A percentile compares a stretch with the other conserved stretches of the same genome.
phyloP scores from a whole-genome alignment of 345 rosid genomes.

The Jatropha curcas region DNA sequence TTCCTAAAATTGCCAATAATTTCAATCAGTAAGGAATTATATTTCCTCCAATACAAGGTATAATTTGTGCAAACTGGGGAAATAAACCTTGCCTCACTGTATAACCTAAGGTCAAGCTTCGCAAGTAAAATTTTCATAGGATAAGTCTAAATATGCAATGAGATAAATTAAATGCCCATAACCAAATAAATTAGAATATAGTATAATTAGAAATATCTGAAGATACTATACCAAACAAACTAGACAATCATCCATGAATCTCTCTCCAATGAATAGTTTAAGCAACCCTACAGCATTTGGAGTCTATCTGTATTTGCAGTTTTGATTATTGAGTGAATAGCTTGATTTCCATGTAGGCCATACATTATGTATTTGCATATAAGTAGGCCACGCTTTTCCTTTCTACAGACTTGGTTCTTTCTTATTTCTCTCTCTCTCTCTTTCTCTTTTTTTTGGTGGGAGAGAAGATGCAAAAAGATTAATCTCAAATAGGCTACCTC shows the following conservation, averaged over 20 bases:
- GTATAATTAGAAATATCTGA: neutral
- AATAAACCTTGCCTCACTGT: neutral
- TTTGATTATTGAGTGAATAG: neutral
- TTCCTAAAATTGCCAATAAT: conserved; percentile 11
- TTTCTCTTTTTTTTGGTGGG: neutral
- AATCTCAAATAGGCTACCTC: conserved; percentile 29
- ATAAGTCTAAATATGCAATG: neutral
- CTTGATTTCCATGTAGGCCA: no score
- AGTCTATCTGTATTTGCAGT: neutral
- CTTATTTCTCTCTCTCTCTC: no score
- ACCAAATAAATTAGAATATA: neutral
- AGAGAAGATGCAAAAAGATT: neutral
- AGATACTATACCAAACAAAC: neutral
- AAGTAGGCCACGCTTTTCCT: no score
- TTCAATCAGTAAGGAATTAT: conserved; percentile 10
- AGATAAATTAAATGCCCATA: neutral
- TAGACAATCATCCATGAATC: neutral
- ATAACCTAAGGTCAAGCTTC: neutral
- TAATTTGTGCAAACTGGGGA: neutral
- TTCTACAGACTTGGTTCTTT: neutral
- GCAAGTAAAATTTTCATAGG: neutral
- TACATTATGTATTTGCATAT: neutral
- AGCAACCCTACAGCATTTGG: neutral
- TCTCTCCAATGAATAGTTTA: neutral
- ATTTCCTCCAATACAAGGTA: neutral